Evolutionary conservation across 2,329 filamentous ascomycete genomes (phyloP).

Genomic region (Cladosporium sp.): DNA sequence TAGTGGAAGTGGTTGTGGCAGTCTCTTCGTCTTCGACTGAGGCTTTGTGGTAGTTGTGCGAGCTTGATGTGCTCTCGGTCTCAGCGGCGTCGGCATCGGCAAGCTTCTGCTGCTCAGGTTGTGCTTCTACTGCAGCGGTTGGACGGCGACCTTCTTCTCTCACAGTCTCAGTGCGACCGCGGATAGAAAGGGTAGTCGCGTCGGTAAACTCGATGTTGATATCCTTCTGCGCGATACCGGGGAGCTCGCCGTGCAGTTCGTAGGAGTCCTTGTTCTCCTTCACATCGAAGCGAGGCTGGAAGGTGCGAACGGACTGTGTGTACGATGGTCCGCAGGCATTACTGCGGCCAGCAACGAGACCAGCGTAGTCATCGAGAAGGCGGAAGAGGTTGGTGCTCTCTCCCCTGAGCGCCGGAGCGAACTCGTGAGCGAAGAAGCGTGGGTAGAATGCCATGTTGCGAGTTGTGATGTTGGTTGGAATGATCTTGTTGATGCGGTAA

Average conservation of each 20-base stretch:
- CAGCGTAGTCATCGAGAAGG: conserved; percentile 49
- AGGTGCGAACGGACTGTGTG: conserved; percentile 36
- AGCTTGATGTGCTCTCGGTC: conserved; percentile 28
- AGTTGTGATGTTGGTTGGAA: conserved; percentile 27
- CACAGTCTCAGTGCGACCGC: conserved; percentile 66
- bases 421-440: conserved; percentile 37
- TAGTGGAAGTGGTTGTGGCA: conserved; percentile 20
- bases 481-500: conserved; percentile 18
- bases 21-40: conserved; percentile 63
- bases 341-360: conserved; percentile 33
- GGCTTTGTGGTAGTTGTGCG: conserved; percentile 48
- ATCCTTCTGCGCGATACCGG: conserved; percentile 72
- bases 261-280: conserved; percentile 68
- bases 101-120: conserved; percentile 19
- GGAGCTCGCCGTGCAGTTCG: conserved; percentile 78
- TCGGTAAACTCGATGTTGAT: conserved; percentile 79
- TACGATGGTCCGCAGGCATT: conserved; percentile 18
- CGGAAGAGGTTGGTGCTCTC: conserved; percentile 37
- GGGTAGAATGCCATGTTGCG: conserved; percentile 41
- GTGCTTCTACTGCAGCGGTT: conserved; percentile 51
- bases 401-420: conserved; percentile 33
- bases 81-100: conserved; percentile 10
- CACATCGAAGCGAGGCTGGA: conserved; percentile 77
- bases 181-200: conserved; percentile 69
- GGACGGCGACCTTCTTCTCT: conserved; percentile 58